A percentile compares a stretch with the other conserved stretches of the same genome.
Conservation (phyloP, 805 yeast species). For the Danielia reshetovae region DNA sequence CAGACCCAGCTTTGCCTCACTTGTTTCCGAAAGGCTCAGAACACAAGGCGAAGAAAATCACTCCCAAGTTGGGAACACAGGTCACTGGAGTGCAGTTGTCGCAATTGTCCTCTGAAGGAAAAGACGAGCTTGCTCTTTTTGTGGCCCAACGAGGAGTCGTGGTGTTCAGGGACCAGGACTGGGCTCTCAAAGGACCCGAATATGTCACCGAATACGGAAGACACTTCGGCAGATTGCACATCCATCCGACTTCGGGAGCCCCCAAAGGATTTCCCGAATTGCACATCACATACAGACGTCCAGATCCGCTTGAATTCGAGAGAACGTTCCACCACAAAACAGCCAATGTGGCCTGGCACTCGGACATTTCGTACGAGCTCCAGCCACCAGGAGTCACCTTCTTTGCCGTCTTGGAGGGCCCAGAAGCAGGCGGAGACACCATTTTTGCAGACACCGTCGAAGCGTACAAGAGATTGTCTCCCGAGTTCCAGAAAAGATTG, state of each 20-base stretch:
- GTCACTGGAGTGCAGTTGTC: conserved; percentile 29
- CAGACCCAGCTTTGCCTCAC: conserved; percentile 17
- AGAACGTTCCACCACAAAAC: conserved; percentile 25
- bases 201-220: conserved; percentile 30
- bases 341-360: conserved; percentile 34
- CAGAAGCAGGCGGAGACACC: conserved; percentile 38
- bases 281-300: conserved; percentile 33
- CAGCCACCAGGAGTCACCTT: conserved; percentile 34
- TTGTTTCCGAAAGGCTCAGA: conserved; percentile 18
- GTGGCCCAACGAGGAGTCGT: conserved; percentile 35
- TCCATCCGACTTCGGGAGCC: conserved; percentile 44
- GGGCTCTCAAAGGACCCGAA: conserved; percentile 21
- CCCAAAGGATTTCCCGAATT: conserved; percentile 30
- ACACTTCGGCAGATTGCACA: conserved; percentile 38
- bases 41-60: conserved; percentile 16
- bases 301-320: conserved; percentile 25
- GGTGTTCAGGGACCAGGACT: conserved; percentile 31
- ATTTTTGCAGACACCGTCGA: conserved; percentile 36
- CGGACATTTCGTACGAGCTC: conserved; percentile 34
- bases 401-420: conserved; percentile 33
- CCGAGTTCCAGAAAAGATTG: conserved; percentile 29
- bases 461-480: conserved; percentile 34
- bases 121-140: conserved; percentile 30
- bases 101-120: conserved; percentile 21
- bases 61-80: conserved; percentile 33